Evolutionary conservation across 371 early-diverging fungal species (phyloP), one percentile per base, ranked within the genome.

Genomic region (Apophysomyces variabilis): DNA sequence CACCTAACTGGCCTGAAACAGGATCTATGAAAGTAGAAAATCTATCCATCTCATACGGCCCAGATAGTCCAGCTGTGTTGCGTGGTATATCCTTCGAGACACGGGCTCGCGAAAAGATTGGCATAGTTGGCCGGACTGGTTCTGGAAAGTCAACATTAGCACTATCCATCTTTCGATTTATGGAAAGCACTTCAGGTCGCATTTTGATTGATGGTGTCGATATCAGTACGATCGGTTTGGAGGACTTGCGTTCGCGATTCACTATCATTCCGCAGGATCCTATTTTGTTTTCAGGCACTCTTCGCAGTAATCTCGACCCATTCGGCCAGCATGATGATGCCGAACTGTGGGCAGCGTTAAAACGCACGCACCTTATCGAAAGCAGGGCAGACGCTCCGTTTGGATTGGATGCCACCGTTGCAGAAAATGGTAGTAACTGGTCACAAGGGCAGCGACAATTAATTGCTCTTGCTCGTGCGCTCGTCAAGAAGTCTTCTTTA

Each of bases 381-480:
- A 44, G 79, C n/a, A 83, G 84, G 32, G 64, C 64, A 45, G 70
- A 70, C n/a, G 77, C 74, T 12, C 65, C 79, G n/a, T 85, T 89
- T 57, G 79, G 71, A 5, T 72, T 92, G 14, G 90, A 90, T 18
- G 77, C 85, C 1, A 79, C 79, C 14, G 90, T 92, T 32, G 72
- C 74, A 16, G 90, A 90, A 70, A 89, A 87, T 64, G 96, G 96
- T 36, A 85, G 83, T 65, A 93, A 90, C 67, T 87, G 94, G 75
- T 92, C 92, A 12, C 89, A 95, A 43, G 97, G 98, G 2, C 93
- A 97, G 68, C 84, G 92, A 18, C 96, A 96, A 78, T 79, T 96
- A 71, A 88, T 98, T 68, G 89, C 92, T 12, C 76, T 97, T 18
- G 93, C 94, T 1, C 89, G 96, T 60, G 95, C 96, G 3, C 74